Evolutionary conservation across 106 monocot genomes (phyloP), one percentile per base, ranked within the genome.

Genomic region (Cymbidium sinense): DNA sequence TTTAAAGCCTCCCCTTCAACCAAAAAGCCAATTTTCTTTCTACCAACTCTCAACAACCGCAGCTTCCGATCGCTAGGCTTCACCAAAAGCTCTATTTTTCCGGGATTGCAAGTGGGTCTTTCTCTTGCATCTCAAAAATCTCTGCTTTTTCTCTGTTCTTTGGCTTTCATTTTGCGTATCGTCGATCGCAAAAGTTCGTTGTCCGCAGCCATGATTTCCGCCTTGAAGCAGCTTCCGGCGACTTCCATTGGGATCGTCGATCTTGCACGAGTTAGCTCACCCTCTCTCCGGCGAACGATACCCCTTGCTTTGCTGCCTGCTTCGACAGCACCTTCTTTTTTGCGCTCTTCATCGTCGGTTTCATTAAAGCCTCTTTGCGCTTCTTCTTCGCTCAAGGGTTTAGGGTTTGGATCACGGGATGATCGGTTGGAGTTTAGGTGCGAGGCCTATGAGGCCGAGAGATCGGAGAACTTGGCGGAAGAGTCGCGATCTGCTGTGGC

Each of bases 381-480:
- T 12, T 20, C 58, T 23, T 52, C n/a, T 71, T 76, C 28, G 19
- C 72, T 33, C 54, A 52, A 34, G 75, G 72, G 28, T 23, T 83
- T 54, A 34, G 79, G 33, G 25, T 82, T 70, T 71, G 69, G 37
- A 65, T 72, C 70, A 28, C 52, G 39, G 36, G 43, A 29, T 39
- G 80, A 47, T 70, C 41, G 34, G 50, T 18, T 28, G 8, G 64
- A 39, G 35, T 15, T 76, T 23, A 50, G 34, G 52, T 35, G 33
- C 23, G 76, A 34, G 70, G 86, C 88, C 0, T 83, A 76, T 30
- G 86, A 88, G 81, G 85, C 83, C 0, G 83, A 83, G 7, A 73
- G 75, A 5, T 71, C 79, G 31, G 83, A 83, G 43, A 70, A 21
- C 19, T 73, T 74, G 33, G 70, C 67, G 44, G 85, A 64, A 43